Conservation (phyloP, 495 filamentous ascomycete genomes). For the Rostrohypoxylon terebratum region DNA sequence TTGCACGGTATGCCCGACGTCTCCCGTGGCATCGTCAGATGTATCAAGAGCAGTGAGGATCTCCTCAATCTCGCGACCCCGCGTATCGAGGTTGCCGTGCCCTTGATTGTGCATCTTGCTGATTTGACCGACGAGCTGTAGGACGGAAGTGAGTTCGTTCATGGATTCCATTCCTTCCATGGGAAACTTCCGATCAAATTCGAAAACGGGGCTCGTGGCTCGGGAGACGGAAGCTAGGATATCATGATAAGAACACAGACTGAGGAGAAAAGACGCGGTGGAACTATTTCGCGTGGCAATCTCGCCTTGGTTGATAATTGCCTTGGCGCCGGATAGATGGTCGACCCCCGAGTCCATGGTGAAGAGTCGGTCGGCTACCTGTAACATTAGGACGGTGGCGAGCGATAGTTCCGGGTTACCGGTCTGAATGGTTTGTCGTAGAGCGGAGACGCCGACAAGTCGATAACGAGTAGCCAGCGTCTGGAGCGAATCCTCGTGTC, state of each 20-base stretch:
- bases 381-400: conserved; percentile 46
- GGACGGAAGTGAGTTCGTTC: conserved; percentile 39
- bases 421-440: conserved; percentile 40
- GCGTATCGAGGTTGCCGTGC: conserved; percentile 15
- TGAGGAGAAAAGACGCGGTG: conserved; percentile 42
- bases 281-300: conserved; percentile 33
- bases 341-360: conserved; percentile 47
- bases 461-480: conserved; percentile 42
- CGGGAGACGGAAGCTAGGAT: conserved; percentile 45
- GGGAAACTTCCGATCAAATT: conserved; percentile 32
- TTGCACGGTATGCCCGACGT: conserved; percentile 41
- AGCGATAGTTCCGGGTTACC: conserved; percentile 45
- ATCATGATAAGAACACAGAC: conserved; percentile 48
- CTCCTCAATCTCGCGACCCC: conserved; percentile 32
- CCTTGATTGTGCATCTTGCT: conserved; percentile 42
- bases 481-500: conserved; percentile 39
- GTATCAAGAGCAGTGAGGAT: conserved; percentile 33
- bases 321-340: conserved; percentile 48
- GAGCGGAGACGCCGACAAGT: conserved; percentile 37
- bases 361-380: conserved; percentile 48
- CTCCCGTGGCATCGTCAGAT: conserved; percentile 21
- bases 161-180: conserved; percentile 44
- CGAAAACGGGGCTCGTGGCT: conserved; percentile 41
- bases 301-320: conserved; percentile 37
- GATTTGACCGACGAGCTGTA: conserved; percentile 44